Evolutionary conservation across 495 filamentous ascomycete species (phyloP).

Genomic region (Aspergillus conjunctus): DNA sequence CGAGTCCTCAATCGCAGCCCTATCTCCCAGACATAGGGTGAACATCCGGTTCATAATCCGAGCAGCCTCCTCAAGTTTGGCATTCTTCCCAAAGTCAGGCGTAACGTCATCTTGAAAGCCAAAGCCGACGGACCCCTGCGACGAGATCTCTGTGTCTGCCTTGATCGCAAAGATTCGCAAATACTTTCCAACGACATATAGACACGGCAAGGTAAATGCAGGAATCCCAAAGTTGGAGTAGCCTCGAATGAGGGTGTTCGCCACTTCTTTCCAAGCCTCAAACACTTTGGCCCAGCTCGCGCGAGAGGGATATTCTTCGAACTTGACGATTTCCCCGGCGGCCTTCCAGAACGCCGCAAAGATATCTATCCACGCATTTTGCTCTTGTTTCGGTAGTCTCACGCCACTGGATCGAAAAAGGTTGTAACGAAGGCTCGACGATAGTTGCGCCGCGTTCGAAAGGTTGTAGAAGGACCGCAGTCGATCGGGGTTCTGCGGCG

Average conservation of each 20-base stretch:
- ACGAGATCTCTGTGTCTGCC: slow-evolving; percentile 64
- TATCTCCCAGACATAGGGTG: slow-evolving; percentile 83
- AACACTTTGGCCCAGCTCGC: slow-evolving; percentile 75
- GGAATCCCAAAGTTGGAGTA: slow-evolving; percentile 71
- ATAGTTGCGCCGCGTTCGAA: slow-evolving; percentile 59
- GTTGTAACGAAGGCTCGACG: slow-evolving; percentile 61
- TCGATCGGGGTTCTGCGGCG: slow-evolving; percentile 56
- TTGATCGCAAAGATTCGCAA: slow-evolving; percentile 84
- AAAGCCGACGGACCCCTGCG: slow-evolving; percentile 40
- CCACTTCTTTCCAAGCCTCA: slow-evolving; percentile 79
- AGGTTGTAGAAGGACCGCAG: slow-evolving; percentile 62
- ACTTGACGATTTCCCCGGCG: slow-evolving; percentile 64
- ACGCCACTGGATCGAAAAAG: slow-evolving; percentile 59
- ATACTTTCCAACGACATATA: slow-evolving; percentile 83
- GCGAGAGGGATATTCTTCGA: slow-evolving; percentile 47
- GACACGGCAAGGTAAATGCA: slow-evolving; percentile 84
- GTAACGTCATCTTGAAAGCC: slow-evolving; percentile 76
- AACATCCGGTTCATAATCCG: slow-evolving; percentile 87
- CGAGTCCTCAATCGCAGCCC: slow-evolving; percentile 82
- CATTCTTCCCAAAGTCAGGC: slow-evolving; percentile 68
- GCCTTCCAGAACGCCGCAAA: slow-evolving; percentile 84
- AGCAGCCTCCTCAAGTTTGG: slow-evolving; percentile 85
- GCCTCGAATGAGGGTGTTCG: slow-evolving; percentile 68
- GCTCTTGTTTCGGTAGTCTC: slow-evolving; percentile 62
- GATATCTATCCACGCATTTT: slow-evolving; percentile 77